Evolutionary conservation across 2,329 filamentous ascomycete species (phyloP), one percentile per base, ranked within the genome.

Genomic region (Hypoxylon sp.): DNA sequence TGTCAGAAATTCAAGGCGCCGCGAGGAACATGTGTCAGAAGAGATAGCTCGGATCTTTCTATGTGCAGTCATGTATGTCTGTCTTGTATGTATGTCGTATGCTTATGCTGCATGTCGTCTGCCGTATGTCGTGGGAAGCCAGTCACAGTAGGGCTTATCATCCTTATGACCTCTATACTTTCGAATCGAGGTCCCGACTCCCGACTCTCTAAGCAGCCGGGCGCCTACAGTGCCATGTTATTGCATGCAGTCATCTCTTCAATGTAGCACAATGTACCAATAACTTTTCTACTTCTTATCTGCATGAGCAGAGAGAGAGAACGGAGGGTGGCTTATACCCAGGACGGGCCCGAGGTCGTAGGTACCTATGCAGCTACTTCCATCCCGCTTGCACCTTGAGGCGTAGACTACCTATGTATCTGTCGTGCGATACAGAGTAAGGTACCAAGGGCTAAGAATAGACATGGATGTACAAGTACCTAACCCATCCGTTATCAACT

Each of bases 221-320:
- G 51, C 47, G 63, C 63, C 54, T 56, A 57, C 43, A 48, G 41
- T 55, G 51, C 30, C 57, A 43, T 48, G 48, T 2, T 47, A 62
- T 62, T 62, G 59, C 60, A 65, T 62, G 65, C 65, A 65, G 65
- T 67, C 65, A 67, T 67, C 58, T 59, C 59, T 52, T 55, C 58
- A 50, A 57, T 57, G 64, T 68, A 62, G 62, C 54, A 64, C 24
- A 10, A 48, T 48, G 13, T 17, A 30, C 24, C 24, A 48, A 41
- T 41, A 41, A 7, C 37, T 55, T 54, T 28, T 59, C 58, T 67
- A 32, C 41, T 64, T 63, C 61, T 37, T 54, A 47, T 51, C 41
- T 56, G 20, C 39, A 43, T 46, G 22, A 51, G 55, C 11, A 37
- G 13, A 37, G 13, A 13, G 30, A 34, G 30, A 34, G 30, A 30